A percentile compares a stretch with the other conserved stretches of the same genome.
These are phyloP conservation scores for Cetradonia linearis DNA, from an alignment of 495 filamentous ascomycete species.

Conservation along the genomic window DNA sequence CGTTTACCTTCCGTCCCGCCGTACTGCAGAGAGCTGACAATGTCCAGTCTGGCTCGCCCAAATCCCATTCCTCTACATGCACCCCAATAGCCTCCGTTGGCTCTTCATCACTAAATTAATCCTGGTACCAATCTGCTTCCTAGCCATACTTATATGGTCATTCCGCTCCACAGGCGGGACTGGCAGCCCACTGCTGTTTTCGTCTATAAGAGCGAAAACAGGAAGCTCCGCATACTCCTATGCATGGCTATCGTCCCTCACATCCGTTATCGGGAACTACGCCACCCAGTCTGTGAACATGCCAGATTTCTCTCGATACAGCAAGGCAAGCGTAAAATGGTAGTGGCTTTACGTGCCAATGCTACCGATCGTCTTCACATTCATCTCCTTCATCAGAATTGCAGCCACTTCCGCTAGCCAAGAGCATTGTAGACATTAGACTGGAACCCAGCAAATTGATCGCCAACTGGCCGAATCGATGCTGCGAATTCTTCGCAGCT, in stretches of 20 bases:
- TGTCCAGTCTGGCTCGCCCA: conserved; percentile 32
- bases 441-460: conserved; percentile 39
- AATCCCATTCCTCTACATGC: conserved; percentile 39
- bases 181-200: conserved; percentile 19
- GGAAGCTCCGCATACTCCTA: conserved; percentile 35
- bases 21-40: not conserved
- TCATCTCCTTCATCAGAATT: conserved; percentile 42
- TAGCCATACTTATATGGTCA: conserved; percentile 42
- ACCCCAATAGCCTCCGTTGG: conserved; percentile 38
- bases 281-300: conserved; percentile 32
- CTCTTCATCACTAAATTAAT: conserved; percentile 38
- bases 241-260: conserved; percentile 38
- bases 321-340: conserved; percentile 35
- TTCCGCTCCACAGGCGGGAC: conserved; percentile 28
- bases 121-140: conserved; percentile 38
- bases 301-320: conserved; percentile 42
- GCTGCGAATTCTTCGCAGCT: conserved; percentile 43
- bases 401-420: conserved; percentile 38
- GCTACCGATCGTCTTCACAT: conserved; percentile 41
- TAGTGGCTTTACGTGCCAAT: conserved; percentile 40
- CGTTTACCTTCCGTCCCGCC: not conserved
- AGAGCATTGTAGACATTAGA: conserved; percentile 35
- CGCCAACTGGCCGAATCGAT: conserved; percentile 39
- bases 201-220: conserved; percentile 26
- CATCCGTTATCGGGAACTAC: conserved; percentile 38